A percentile compares a stretch with the other conserved stretches of the same genome.
These are phyloP conservation scores for Saccharomycopsis microspora DNA, from an alignment of 805 yeast genomes.

Conservation along the genomic window DNA sequence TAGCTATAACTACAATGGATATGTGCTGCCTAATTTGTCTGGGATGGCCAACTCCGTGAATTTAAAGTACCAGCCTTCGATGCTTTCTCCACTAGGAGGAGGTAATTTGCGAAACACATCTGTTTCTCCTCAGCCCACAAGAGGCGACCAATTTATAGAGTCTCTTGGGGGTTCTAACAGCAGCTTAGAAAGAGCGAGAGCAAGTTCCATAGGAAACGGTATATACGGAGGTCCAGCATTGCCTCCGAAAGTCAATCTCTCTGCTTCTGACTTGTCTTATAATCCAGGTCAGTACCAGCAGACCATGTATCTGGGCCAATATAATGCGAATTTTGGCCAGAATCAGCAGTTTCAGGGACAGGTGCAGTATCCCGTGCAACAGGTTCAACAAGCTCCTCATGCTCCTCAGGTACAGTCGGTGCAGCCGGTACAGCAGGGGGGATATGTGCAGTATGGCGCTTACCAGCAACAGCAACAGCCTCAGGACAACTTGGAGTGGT, in stretches of 20 bases:
- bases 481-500: constrained; percentile 16
- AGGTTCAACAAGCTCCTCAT: neutral
- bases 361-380: too few species aligned
- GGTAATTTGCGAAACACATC: neutral
- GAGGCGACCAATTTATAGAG: constrained; percentile 18
- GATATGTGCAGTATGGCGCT: too few species aligned
- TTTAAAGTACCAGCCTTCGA: neutral
- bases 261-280: neutral
- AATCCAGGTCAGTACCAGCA: too few species aligned
- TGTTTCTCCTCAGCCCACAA: constrained; percentile 9
- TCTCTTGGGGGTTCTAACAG: constrained; percentile 13
- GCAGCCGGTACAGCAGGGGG: constrained; percentile 5
- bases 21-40: too few species aligned
- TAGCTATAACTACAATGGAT: too few species aligned
- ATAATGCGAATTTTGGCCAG: too few species aligned
- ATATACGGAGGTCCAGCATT: neutral
- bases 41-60: too few species aligned
- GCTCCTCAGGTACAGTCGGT: constrained; percentile 1
- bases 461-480: constrained; percentile 5
- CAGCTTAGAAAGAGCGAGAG: neutral
- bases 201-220: neutral
- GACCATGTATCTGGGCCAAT: too few species aligned
- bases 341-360: too few species aligned
- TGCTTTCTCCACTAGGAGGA: neutral
- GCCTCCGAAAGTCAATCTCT: neutral